Conservation (phyloP, 352 stramenopile genomes). For the Phytophthora crassamura region DNA sequence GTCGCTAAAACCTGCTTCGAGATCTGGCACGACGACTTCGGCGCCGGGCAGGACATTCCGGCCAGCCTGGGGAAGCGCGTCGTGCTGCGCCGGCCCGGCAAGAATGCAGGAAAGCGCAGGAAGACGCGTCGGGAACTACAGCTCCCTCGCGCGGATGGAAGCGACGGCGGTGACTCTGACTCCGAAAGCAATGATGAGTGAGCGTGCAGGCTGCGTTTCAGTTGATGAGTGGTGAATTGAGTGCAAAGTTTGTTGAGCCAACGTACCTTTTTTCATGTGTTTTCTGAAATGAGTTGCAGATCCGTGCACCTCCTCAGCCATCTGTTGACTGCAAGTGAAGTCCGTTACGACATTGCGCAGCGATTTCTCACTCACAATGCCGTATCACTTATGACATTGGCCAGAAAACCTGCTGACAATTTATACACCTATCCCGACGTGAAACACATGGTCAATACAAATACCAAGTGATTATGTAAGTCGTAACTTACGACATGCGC, state of each 20-base stretch:
- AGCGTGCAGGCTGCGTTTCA: too few species aligned
- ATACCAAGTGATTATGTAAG: background rate
- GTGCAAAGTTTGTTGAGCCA: constrained; percentile 1
- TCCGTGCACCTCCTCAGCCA: background rate
- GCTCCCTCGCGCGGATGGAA: background rate
- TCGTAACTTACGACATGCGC: constrained; percentile 2
- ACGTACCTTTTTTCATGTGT: constrained; percentile 4
- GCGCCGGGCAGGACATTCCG: background rate
- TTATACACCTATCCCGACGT: too few species aligned
- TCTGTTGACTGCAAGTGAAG: background rate
- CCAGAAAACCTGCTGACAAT: constrained; percentile 6
- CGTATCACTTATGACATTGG: too few species aligned
- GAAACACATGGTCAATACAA: constrained; percentile 4
- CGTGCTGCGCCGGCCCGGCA: background rate
- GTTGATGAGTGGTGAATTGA: constrained; percentile 7
- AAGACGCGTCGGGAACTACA: constrained; percentile 3
- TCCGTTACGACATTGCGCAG: constrained; percentile 1
- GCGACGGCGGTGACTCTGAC: background rate
- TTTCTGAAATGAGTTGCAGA: background rate
- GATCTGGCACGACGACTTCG: background rate
- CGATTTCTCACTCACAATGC: background rate
- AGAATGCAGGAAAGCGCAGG: background rate
- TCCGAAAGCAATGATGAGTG: background rate
- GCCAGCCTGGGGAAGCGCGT: background rate
- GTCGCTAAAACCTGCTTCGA: background rate